These are phyloP conservation scores for Cynara cardunculus DNA, from an alignment of 129 eudicot genomes.

Conservation along the genomic window DNA sequence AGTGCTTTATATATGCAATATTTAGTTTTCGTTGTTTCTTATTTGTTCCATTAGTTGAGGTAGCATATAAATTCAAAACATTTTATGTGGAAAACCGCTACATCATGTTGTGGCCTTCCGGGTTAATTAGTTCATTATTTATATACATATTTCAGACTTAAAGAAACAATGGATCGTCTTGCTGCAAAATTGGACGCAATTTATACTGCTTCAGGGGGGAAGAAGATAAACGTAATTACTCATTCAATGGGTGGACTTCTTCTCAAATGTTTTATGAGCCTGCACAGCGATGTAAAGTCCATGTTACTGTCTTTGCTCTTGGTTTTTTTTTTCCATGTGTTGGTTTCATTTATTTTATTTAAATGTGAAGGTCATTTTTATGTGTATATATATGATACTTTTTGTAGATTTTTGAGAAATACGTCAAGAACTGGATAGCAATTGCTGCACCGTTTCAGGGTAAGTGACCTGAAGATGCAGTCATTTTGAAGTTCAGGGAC, in stretches of 20 bases:
- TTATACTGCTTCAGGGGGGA: conserved; percentile 85
- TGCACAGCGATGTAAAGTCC: conserved; percentile 63
- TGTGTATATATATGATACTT: neutral
- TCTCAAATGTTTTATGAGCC: conserved; percentile 89
- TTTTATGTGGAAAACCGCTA: neutral
- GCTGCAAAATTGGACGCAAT: conserved; percentile 76
- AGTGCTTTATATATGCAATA: neutral
- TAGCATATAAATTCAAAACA: neutral
- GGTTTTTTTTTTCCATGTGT: neutral
- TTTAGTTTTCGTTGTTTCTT: neutral
- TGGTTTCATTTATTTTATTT: neutral
- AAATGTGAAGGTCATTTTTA: neutral
- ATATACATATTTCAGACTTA: conserved; percentile 40
- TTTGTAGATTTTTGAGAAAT: conserved; percentile 87
- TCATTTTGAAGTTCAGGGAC: neutral
- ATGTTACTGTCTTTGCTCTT: neutral
- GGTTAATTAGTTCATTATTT: neutral
- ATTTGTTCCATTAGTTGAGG: neutral
- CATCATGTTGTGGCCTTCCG: neutral
- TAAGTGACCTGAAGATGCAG: conserved; percentile 22
- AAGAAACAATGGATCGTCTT: conserved; percentile 68
- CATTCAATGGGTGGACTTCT: conserved; percentile 99
- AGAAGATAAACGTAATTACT: conserved; percentile 70
- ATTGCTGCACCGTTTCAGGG: conserved; percentile 96
- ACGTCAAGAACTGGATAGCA: conserved; percentile 96